A percentile compares a stretch with the other conserved stretches of the same genome.
These are phyloP conservation scores for Saksenaea vasiformis DNA, from an alignment of 371 early-diverging fungal species.

Conservation along the genomic window DNA sequence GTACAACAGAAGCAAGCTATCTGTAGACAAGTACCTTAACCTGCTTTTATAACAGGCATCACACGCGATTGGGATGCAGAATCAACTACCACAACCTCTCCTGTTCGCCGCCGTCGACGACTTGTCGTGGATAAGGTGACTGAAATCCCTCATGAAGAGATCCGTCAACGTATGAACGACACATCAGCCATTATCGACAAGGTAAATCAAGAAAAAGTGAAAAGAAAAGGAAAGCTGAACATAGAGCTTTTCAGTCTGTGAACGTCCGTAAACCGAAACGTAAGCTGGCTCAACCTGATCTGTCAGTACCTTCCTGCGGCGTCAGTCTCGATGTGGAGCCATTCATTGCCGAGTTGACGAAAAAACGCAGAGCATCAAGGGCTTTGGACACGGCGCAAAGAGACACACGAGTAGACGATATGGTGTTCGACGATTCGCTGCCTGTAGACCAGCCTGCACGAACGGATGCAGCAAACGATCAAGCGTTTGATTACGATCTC, in stretches of 20 bases:
- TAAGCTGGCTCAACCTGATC: background rate
- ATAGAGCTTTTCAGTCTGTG: background rate
- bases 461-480: constrained; percentile 7
- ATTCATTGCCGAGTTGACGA: background rate
- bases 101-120: constrained; percentile 52
- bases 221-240: background rate
- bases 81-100: background rate
- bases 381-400: background rate
- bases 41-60: constrained; percentile 21
- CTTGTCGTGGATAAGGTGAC: constrained; percentile 70
- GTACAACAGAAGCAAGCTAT: background rate
- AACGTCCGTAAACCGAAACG: constrained; percentile 4
- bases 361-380: background rate
- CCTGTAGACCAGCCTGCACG: background rate
- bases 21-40: background rate
- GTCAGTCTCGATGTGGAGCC: background rate
- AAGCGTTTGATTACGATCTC: constrained; percentile 8
- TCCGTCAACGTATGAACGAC: constrained; percentile 52
- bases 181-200: constrained; percentile 42
- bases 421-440: background rate
- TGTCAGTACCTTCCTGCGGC: background rate
- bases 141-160: constrained; percentile 63
- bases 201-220: constrained; percentile 5
- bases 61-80: constrained; percentile 33
- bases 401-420: background rate